Evolutionary conservation across 768 basidiomycete species (phyloP), one percentile per base, ranked within the genome.

Genomic region (Tephrocybe sp.): DNA sequence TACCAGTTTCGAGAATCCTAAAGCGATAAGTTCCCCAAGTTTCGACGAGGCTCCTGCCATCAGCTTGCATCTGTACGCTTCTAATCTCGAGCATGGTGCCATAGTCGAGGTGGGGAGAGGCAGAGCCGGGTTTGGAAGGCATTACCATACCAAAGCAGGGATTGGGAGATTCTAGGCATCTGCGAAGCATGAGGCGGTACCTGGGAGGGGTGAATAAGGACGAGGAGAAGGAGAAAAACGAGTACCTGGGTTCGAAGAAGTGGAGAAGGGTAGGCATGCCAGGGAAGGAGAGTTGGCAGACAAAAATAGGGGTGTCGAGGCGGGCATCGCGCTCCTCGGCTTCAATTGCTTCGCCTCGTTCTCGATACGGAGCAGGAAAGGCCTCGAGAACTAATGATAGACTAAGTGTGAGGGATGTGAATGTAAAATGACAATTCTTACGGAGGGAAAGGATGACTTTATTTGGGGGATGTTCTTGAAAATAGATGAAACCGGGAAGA

Each of bases 121-220:
- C 49, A 9, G 56, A 60, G 43, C 80, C 65, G 52, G 76, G 41
- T 60, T 69, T 67, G 3, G 75, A 67, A 27, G 89, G 85, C 72
- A 96, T 85, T 60, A 97, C 80, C 91, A 98, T 98, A 30, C 96
- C 96, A 67, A 98, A 97, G 19, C 77, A 75, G n/a, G 90, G 90
- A 35, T 71, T 72, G 4, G 80, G 73, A 13, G 78, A 82, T 59
- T 92, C 86, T 49, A 98, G 84, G 64, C 89, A 93, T n/a, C 96
- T 84, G 19, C 96, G 88, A 46, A 98, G 86, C 96, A 98, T 98
- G 43, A 98, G 78, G 6, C 96, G 87, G 65, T 98, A 95, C 59
- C 86, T 85, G 50, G 34, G 30, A 28, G 21, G 47, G 15, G 16
- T 49, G 12, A 44, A 35, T 41, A 32, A 39, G 22, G 40, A 37